phyloP scores from a whole-genome alignment of 225 moss, liverwort and hornwort species.

The Asterella californica region DNA sequence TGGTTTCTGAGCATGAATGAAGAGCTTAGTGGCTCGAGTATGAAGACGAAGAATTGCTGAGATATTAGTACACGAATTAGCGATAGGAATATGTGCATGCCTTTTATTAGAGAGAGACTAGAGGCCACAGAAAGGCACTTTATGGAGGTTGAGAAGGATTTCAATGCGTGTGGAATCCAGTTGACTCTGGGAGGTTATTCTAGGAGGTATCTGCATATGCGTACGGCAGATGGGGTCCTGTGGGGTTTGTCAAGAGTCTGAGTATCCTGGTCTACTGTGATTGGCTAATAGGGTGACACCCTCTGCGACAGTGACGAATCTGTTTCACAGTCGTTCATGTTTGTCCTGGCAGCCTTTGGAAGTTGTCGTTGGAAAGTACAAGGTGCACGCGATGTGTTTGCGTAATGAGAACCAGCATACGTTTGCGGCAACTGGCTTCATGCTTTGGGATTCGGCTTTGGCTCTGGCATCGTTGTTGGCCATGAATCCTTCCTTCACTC shows the following conservation, averaged over 20 bases:
- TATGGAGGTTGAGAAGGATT: background rate
- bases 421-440: conserved; percentile 72
- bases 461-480: conserved; percentile 72
- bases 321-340: conserved; percentile 1
- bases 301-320: background rate
- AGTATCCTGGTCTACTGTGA: background rate
- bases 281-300: background rate
- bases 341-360: conserved; percentile 45
- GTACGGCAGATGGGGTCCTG: background rate
- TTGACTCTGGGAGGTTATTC: too few relatives aligned
- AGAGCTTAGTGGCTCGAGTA: background rate
- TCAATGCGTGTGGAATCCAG: background rate
- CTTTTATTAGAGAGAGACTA: too few relatives aligned
- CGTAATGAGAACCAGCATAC: conserved; percentile 80
- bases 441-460: conserved; percentile 89
- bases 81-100: background rate
- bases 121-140: too few relatives aligned
- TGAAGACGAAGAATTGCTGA: background rate
- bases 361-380: conserved; percentile 51
- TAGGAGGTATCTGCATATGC: background rate
- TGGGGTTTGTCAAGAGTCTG: background rate
- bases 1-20: background rate
- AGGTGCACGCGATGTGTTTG: conserved; percentile 57
- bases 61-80: background rate
- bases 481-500: conserved; percentile 51